A percentile compares a stretch with the other conserved stretches of the same genome.
Evolutionary conservation across 768 basidiomycete genomes (phyloP).

Genomic region (Glaciozyma antarctica): DNA sequence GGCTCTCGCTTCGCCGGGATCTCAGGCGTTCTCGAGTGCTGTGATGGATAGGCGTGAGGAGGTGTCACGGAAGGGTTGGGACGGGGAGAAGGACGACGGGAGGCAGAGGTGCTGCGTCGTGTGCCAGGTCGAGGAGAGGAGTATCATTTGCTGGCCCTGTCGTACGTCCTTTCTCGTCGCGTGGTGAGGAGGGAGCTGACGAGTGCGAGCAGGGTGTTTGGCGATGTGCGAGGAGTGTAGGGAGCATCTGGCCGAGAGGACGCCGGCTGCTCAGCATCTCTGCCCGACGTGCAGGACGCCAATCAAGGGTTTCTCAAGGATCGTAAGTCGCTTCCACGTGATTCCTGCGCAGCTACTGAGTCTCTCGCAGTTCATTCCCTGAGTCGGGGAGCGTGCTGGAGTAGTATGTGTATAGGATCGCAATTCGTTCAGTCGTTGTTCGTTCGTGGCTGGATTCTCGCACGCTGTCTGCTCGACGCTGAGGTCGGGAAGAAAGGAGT

Average conservation of each 20-base stretch:
- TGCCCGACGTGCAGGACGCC: not conserved
- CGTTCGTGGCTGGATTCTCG: too few species aligned
- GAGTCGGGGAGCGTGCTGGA: too few species aligned
- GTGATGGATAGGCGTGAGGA: not conserved
- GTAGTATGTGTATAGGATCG: too few species aligned
- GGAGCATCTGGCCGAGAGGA: not conserved
- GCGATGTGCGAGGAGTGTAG: constrained; percentile 1
- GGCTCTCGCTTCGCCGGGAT: not conserved
- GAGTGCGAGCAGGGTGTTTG: not conserved
- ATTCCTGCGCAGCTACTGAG: not conserved
- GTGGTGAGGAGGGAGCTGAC: not conserved
- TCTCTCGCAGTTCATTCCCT: not conserved
- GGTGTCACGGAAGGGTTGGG: not conserved
- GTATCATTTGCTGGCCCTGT: not conserved
- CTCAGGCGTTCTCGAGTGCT: not conserved
- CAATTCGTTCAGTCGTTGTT: too few species aligned
- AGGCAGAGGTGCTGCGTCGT: not conserved
- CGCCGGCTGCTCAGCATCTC: not conserved
- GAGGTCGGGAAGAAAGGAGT: too few species aligned
- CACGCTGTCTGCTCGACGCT: too few species aligned
- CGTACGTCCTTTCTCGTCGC: not conserved
- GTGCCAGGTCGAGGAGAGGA: not conserved
- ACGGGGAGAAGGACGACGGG: not conserved
- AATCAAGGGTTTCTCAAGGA: not conserved
- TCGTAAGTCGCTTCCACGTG: not conserved